These are phyloP conservation scores for Camptophora hylomeconis DNA, from an alignment of 2,329 filamentous ascomycete genomes.

Conservation along the genomic window DNA sequence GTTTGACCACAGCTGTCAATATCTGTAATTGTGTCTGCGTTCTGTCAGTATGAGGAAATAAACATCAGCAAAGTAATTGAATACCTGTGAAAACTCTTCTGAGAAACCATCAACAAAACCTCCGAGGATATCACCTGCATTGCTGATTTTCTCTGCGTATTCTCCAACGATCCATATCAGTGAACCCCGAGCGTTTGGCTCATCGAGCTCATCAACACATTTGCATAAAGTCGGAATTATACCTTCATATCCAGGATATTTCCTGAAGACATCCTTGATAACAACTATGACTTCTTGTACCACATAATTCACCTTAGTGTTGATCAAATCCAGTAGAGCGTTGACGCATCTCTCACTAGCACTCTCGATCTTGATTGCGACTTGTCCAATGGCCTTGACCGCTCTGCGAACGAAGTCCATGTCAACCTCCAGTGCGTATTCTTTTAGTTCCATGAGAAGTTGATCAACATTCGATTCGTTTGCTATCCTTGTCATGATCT, in stretches of 20 bases:
- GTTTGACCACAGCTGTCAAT: slow-evolving; percentile 88
- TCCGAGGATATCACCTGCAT: slow-evolving; percentile 85
- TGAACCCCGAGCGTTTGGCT: slow-evolving; percentile 77
- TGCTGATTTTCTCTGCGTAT: slow-evolving; percentile 98
- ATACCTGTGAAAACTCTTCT: slow-evolving; percentile 87
- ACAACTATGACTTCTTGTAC: slow-evolving; percentile 98
- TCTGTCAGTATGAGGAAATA: slow-evolving; percentile 17
- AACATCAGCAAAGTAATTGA: slow-evolving; percentile 18
- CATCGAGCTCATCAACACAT: slow-evolving; percentile 92
- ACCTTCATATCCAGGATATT: slow-evolving; percentile 94
- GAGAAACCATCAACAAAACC: slow-evolving; percentile 89
- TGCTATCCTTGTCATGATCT: slow-evolving; percentile 98
- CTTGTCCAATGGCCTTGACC: slow-evolving; percentile 92
- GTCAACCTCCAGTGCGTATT: slow-evolving; percentile 94
- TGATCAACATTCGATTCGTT: slow-evolving; percentile 96
- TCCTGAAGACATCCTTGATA: slow-evolving; percentile 95
- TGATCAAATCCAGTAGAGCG: slow-evolving; percentile 81
- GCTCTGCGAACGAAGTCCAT: slow-evolving; percentile 97
- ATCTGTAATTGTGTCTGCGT: slow-evolving; percentile 89
- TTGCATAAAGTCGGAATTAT: slow-evolving; percentile 95
- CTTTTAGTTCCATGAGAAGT: slow-evolving; percentile 82
- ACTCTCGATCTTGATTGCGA: slow-evolving; percentile 94
- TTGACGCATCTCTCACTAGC: slow-evolving; percentile 94
- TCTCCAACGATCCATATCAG: slow-evolving; percentile 99
- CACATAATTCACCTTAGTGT: slow-evolving; percentile 97